These are phyloP conservation scores for Pholiota molesta DNA, from an alignment of 768 basidiomycete species.

Conservation along the genomic window DNA sequence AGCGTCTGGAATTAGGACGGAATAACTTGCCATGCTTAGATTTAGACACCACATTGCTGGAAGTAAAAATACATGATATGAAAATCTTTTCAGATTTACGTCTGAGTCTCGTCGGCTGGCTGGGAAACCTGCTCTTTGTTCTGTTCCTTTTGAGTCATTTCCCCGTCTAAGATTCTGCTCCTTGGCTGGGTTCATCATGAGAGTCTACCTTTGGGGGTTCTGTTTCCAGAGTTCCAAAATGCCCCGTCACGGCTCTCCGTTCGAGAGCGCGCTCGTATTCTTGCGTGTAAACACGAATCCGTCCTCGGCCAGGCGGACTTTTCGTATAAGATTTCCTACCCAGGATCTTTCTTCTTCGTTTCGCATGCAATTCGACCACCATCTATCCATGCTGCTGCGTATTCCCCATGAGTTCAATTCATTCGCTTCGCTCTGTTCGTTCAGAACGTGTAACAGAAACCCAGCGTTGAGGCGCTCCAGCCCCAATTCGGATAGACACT, in stretches of 20 bases:
- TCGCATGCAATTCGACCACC: constrained; percentile 78
- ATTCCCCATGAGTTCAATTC: constrained; percentile 53
- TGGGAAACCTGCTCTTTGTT: constrained; percentile 13
- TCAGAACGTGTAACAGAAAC: constrained; percentile 69
- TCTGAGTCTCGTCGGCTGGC: constrained; percentile 12
- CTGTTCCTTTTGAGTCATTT: not conserved
- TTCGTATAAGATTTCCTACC: constrained; percentile 51
- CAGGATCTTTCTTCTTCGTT: constrained; percentile 60
- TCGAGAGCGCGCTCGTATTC: constrained; percentile 55
- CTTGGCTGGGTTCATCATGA: not conserved
- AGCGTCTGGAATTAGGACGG: constrained; percentile 1
- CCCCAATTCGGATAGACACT: constrained; percentile 73
- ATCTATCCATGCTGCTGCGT: constrained; percentile 69
- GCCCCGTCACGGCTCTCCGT: constrained; percentile 40
- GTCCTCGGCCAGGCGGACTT: constrained; percentile 46
- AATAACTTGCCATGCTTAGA: constrained; percentile 17
- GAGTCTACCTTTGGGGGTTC: constrained; percentile 8
- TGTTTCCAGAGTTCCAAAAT: constrained; percentile 26
- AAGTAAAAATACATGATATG: constrained; percentile 17
- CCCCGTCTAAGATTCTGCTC: not conserved
- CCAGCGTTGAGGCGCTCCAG: constrained; percentile 65
- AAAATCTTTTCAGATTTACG: constrained; percentile 13
- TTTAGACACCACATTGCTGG: constrained; percentile 12
- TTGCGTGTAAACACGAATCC: constrained; percentile 57
- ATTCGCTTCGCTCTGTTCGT: constrained; percentile 64